These are phyloP conservation scores for Zymoseptoria passerinii DNA, from an alignment of 2,329 filamentous ascomycete genomes.

Conservation along the genomic window DNA sequence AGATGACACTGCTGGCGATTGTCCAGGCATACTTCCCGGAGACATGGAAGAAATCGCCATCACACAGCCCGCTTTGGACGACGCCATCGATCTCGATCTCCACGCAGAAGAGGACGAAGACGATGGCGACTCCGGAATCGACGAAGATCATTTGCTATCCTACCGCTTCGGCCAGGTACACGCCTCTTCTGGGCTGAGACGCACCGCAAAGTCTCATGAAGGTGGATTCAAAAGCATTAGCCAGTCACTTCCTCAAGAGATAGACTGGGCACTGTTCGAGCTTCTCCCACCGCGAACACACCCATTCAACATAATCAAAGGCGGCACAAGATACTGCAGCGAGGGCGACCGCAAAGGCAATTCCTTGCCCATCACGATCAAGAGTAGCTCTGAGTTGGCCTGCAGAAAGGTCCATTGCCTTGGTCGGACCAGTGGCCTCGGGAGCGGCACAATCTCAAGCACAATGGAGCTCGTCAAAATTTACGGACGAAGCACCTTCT, in stretches of 20 bases:
- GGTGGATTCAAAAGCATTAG: conserved; percentile 42
- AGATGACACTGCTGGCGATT: conserved; percentile 49
- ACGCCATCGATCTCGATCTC: conserved; percentile 59
- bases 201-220: conserved; percentile 33
- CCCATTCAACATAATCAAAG: conserved; percentile 61
- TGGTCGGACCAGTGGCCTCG: conserved; percentile 76
- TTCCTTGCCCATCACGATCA: conserved; percentile 42
- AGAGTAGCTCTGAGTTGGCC: conserved; percentile 55
- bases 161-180: conserved; percentile 77
- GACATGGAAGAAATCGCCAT: conserved; percentile 71
- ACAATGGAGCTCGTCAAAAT: conserved; percentile 80
- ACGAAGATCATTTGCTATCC: conserved; percentile 70
- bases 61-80: conserved; percentile 82
- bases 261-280: conserved; percentile 89
- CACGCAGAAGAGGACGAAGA: conserved; percentile 80
- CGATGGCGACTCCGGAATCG: conserved; percentile 58
- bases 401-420: conserved; percentile 78
- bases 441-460: conserved; percentile 67
- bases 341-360: conserved; percentile 26
- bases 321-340: conserved; percentile 34
- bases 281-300: conserved; percentile 66
- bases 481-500: conserved; percentile 72
- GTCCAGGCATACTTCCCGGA: conserved; percentile 65
- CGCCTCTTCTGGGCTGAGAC: conserved; percentile 80
- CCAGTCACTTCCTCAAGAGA: conserved; percentile 67